These are phyloP conservation scores for Cucumis melo DNA, from an alignment of 306 rosid species.

Conservation along the genomic window DNA sequence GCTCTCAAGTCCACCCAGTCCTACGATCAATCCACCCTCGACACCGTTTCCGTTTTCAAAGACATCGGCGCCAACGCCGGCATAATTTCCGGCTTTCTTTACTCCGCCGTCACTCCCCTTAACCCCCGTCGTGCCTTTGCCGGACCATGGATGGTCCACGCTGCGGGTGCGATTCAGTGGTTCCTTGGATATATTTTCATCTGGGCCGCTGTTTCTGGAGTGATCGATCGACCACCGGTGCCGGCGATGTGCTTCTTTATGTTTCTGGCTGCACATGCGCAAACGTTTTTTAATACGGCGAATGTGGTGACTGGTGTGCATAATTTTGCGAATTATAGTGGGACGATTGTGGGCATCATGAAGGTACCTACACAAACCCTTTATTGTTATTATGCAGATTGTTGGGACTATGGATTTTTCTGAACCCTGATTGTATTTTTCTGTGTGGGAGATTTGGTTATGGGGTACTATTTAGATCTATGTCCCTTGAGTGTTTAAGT, in stretches of 20 bases:
- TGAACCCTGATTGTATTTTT: background rate
- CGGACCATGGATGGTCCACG: conserved; percentile 66
- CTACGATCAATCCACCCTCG: conserved; percentile 82
- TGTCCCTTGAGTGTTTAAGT: background rate
- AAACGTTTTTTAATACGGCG: conserved; percentile 65
- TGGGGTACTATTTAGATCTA: background rate
- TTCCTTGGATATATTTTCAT: conserved; percentile 52
- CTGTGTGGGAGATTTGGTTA: background rate
- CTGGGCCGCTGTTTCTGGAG: conserved; percentile 66
- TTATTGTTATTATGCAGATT: background rate
- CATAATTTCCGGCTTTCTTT: conserved; percentile 61
- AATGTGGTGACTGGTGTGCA: conserved; percentile 56
- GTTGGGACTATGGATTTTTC: background rate
- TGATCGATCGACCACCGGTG: conserved; percentile 44
- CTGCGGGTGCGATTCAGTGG: conserved; percentile 46
- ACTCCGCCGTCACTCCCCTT: conserved; percentile 40
- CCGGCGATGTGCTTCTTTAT: conserved; percentile 53
- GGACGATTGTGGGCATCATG: conserved; percentile 79
- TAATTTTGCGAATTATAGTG: conserved; percentile 50
- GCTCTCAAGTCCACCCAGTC: conserved; percentile 54
- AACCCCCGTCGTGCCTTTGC: background rate
- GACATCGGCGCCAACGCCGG: conserved; percentile 89
- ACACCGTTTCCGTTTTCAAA: conserved; percentile 85
- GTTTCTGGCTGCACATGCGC: conserved; percentile 58
- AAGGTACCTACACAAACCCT: conserved; percentile 31